phyloP scores from a whole-genome alignment of 2,329 filamentous ascomycete genomes.

The Botrytis fabae region DNA sequence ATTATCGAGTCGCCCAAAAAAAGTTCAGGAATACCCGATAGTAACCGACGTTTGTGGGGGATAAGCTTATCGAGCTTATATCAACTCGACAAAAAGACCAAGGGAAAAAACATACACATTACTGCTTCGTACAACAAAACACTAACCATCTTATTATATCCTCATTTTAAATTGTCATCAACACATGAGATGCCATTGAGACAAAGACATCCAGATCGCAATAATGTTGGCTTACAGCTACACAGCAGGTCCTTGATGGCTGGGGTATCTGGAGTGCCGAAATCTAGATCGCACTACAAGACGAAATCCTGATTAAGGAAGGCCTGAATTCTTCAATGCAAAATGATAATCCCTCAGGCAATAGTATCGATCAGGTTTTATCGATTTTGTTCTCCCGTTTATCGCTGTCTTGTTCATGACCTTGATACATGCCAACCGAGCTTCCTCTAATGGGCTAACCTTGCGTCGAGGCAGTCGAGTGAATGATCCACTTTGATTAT shows the following conservation, averaged over 20 bases:
- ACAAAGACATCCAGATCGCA: background rate
- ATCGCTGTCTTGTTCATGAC: background rate
- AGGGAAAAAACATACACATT: background rate
- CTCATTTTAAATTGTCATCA: background rate
- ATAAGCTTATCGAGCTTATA: background rate
- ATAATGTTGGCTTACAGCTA: too few species aligned
- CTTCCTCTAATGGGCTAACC: background rate
- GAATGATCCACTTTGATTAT: background rate
- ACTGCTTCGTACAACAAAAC: background rate
- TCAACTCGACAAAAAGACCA: background rate
- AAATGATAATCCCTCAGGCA: background rate
- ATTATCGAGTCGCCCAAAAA: background rate
- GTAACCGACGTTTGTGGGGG: conserved; percentile 1
- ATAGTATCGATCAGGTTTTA: background rate
- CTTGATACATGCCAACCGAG: background rate
- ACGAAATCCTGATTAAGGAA: background rate
- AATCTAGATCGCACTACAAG: background rate
- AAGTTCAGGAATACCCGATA: conserved; percentile 4
- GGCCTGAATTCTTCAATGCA: background rate
- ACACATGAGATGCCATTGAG: background rate
- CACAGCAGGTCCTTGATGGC: background rate
- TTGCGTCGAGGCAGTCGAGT: background rate
- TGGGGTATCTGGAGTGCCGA: background rate
- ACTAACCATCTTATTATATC: background rate
- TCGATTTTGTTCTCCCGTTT: background rate